Evolutionary conservation across 305 asterid species (phyloP).

Genomic region (Fraxinus sp.): DNA sequence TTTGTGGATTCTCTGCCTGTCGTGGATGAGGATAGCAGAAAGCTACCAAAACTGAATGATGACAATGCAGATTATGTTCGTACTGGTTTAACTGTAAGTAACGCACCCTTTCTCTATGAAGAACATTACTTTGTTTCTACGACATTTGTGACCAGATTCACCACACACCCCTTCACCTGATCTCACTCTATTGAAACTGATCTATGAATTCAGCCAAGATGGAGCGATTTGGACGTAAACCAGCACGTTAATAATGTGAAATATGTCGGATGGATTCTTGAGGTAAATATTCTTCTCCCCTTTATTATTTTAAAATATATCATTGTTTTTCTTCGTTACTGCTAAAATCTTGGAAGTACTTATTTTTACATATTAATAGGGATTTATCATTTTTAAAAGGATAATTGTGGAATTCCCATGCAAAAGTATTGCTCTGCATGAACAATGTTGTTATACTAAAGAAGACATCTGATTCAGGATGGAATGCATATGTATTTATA

Average conservation of each 20-base stretch:
- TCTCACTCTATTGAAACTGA: constrained; percentile 15
- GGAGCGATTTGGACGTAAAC: constrained; percentile 92
- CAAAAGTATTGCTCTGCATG: not conserved
- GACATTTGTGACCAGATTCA: not conserved
- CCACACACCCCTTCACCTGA: not conserved
- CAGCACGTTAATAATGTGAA: constrained; percentile 97
- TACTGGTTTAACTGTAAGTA: constrained; percentile 82
- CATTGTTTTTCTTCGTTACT: not conserved
- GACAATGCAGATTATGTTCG: constrained; percentile 60
- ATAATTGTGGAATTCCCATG: not conserved
- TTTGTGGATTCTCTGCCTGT: constrained; percentile 89
- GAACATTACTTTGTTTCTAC: not conserved
- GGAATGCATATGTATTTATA: not conserved
- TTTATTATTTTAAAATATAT: not conserved
- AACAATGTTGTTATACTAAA: not conserved
- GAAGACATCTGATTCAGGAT: not conserved
- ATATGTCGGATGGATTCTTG: constrained; percentile 94
- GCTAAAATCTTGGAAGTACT: not conserved
- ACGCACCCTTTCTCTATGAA: constrained; percentile 15
- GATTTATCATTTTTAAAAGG: not conserved
- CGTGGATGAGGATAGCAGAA: constrained; percentile 75
- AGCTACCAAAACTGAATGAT: constrained; percentile 85
- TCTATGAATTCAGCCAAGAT: constrained; percentile 66
- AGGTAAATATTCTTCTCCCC: constrained; percentile 46
- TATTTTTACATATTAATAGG: not conserved